Conservation (phyloP, 176 grass and related monocot species). For the Stipa capillata region DNA sequence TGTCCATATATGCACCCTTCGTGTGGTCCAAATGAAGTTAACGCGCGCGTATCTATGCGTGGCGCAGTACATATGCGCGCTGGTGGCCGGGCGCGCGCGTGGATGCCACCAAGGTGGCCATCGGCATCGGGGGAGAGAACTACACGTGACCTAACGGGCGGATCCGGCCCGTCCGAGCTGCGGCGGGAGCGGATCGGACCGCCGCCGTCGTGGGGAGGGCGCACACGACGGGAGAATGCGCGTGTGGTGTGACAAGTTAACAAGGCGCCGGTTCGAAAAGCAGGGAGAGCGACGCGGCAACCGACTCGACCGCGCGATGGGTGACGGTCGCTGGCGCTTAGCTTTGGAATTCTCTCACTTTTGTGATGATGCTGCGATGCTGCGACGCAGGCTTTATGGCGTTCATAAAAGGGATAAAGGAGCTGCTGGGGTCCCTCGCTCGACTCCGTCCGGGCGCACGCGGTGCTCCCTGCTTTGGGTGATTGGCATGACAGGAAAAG, state of each 20-base stretch:
- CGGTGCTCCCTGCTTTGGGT: constrained; percentile 30
- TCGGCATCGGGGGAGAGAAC: constrained; percentile 23
- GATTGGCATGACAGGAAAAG: neutral
- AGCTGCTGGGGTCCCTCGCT: neutral
- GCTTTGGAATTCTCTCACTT: neutral
- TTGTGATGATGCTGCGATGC: neutral
- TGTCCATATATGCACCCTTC: neutral
- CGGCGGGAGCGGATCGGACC: neutral
- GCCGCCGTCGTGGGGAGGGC: neutral
- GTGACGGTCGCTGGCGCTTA: neutral
- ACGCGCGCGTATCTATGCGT: neutral
- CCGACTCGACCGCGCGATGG: neutral
- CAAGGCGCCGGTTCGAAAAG: constrained; percentile 7
- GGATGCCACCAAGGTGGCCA: neutral
- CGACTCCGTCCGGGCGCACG: constrained; percentile 3
- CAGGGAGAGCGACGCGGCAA: constrained; percentile 24
- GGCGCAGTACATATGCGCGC: neutral
- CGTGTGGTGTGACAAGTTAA: constrained; percentile 26
- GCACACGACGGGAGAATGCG: neutral
- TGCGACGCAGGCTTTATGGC: neutral
- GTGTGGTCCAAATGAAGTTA: neutral
- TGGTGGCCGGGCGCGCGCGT: neutral
- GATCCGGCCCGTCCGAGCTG: neutral
- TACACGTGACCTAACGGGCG: constrained; percentile 27
- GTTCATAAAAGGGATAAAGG: constrained; percentile 5